These are phyloP conservation scores for Porcisia deanei DNA, from an alignment of 208 protist species.

Conservation along the genomic window DNA sequence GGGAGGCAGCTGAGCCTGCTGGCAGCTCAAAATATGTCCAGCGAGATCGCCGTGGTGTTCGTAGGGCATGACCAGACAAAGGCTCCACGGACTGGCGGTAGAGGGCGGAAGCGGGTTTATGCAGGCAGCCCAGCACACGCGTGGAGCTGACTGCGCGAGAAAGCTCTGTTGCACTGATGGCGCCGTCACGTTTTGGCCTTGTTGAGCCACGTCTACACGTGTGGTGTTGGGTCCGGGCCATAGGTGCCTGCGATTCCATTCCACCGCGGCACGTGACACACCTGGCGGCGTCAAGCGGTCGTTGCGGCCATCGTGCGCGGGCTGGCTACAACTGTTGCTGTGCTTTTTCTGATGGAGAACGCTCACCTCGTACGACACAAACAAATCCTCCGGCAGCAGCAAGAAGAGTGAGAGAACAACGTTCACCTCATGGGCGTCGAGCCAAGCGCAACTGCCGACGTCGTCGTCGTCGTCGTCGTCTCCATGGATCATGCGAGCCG, in stretches of 20 bases:
- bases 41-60: constrained; percentile 27
- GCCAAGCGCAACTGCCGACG: constrained; percentile 13
- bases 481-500: not conserved
- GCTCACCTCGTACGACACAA: constrained; percentile 72
- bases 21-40: constrained; percentile 12
- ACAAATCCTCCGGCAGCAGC: constrained; percentile 64
- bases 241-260: constrained; percentile 21
- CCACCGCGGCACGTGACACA: constrained; percentile 6
- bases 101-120: constrained; percentile 23
- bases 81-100: constrained; percentile 25
- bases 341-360: constrained; percentile 14
- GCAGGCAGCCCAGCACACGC: constrained; percentile 34
- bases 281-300: not conserved
- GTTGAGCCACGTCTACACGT: not conserved
- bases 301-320: not conserved
- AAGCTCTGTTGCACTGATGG: not conserved
- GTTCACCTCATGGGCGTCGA: constrained; percentile 37
- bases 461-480: constrained; percentile 3
- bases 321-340: not conserved
- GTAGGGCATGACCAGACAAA: constrained; percentile 43
- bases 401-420: constrained; percentile 51
- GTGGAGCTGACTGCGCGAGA: not conserved
- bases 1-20: not conserved
- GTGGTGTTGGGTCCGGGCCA: not conserved
- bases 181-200: not conserved